These are phyloP conservation scores for Alternaria sp. DNA, from an alignment of 2,329 filamentous ascomycete genomes.

Conservation along the genomic window DNA sequence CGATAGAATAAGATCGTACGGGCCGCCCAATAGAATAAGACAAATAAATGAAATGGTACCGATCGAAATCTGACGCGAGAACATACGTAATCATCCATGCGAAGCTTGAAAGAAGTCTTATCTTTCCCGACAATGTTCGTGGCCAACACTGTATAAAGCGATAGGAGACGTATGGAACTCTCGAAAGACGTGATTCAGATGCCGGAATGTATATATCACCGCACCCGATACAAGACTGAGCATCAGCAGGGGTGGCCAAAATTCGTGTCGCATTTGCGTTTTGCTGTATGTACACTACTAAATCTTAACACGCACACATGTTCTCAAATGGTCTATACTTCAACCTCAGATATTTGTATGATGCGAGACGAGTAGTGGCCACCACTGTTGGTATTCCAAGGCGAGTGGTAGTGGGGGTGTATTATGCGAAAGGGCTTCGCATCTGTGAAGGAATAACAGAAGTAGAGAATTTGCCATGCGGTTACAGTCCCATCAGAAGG, in stretches of 20 bases:
- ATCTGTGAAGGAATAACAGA: background rate
- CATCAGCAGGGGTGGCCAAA: too few species aligned
- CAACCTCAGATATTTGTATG: too few species aligned
- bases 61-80: background rate
- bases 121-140: background rate
- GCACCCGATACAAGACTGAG: too few species aligned
- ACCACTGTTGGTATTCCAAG: background rate
- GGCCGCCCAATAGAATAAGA: background rate
- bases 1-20: background rate
- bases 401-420: background rate
- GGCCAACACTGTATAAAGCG: background rate
- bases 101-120: background rate
- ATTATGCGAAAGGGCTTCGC: background rate
- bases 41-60: background rate
- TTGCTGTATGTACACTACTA: too few species aligned
- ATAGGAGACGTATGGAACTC: background rate
- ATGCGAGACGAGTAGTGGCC: too few species aligned
- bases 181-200: background rate
- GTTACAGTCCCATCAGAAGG: background rate
- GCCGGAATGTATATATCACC: background rate
- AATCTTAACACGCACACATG: too few species aligned
- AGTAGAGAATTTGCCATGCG: background rate
- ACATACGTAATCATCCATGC: background rate
- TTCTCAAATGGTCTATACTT: background rate
- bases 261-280: too few species aligned